Conservation (phyloP, 306 rosid species). For the Acacia acuminata region DNA sequence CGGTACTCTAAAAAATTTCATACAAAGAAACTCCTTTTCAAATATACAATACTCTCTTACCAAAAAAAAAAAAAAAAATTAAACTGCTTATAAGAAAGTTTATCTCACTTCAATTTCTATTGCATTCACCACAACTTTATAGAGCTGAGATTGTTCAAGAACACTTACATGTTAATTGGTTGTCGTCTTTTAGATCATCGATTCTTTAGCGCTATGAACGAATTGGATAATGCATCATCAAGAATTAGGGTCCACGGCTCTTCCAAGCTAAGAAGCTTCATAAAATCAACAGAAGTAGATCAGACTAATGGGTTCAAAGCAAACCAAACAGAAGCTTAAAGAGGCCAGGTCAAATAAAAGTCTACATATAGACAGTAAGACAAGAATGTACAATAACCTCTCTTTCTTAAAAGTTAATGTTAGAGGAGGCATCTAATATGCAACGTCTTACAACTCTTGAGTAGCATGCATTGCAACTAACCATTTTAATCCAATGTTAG, state of each 20-base stretch:
- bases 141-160: background rate
- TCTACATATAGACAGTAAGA: background rate
- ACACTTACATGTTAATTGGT: conserved; percentile 77
- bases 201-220: conserved; percentile 89
- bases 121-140: background rate
- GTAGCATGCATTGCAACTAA: too few species aligned
- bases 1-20: too few species aligned
- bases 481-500: background rate
- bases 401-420: background rate
- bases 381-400: conserved; percentile 10
- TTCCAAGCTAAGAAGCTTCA: conserved; percentile 85
- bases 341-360: conserved; percentile 14
- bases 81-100: conserved; percentile 23
- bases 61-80: background rate
- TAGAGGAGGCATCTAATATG: background rate
- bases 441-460: background rate
- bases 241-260: conserved; percentile 86
- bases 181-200: conserved; percentile 80
- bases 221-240: conserved; percentile 92
- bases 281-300: conserved; percentile 24
- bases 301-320: conserved; percentile 5
- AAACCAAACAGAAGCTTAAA: conserved; percentile 7
- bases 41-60: too few species aligned
- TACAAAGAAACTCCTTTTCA: too few species aligned
- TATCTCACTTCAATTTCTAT: conserved; percentile 2